Evolutionary conservation across 192 early-diverging fungal genomes (phyloP), one percentile per base, ranked within the genome.

Genomic region (Spizellomyces sp.): DNA sequence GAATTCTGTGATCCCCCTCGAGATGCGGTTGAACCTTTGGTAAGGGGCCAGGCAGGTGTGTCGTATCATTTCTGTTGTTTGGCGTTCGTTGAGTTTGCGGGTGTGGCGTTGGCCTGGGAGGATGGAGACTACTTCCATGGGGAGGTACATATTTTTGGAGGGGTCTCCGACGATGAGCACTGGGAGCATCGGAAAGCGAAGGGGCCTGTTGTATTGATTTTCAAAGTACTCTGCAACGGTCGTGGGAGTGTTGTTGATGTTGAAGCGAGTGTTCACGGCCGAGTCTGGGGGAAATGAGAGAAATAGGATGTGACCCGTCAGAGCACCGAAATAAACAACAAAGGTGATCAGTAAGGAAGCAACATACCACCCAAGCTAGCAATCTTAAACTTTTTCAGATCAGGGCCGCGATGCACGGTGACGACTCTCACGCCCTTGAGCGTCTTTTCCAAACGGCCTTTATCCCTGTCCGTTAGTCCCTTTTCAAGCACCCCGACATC

Each of bases 111-210:
- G 74, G n/a, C 90, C 91, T 44, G 85, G 79, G 22, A 84, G 69
- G 15, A 98, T 84, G 36, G 81, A 75, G 78, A 90, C 92, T 43
- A 94, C 75, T 80, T 98, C 95, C 79, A 98, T 90, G 27, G 95
- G 95, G 17, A 96, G 73, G 42, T 83, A 44, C 17, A 75, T 43
- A 64, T 86, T 84, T 45, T 84, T 84, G 46, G 63, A 9, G 2
- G 9, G 62, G 19, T 54, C 54, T n/a, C 81, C 81, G 45, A 88
- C 88, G 9, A 89, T 87, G 42, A 83, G 42, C 42, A 75, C 75
- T 2, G 94, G 95, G 63, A 96, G 75, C 69, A 86, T 83, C 6
- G 93, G 90, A 65, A 84, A 95, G 36, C 62, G 44, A 43, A 98
- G 76, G 8, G 59, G 70, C 43, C 84, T 84, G 69, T 86, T 85